Conservation (phyloP, 1,284 basidiomycete genomes). For the Amylostereum areolatum region DNA sequence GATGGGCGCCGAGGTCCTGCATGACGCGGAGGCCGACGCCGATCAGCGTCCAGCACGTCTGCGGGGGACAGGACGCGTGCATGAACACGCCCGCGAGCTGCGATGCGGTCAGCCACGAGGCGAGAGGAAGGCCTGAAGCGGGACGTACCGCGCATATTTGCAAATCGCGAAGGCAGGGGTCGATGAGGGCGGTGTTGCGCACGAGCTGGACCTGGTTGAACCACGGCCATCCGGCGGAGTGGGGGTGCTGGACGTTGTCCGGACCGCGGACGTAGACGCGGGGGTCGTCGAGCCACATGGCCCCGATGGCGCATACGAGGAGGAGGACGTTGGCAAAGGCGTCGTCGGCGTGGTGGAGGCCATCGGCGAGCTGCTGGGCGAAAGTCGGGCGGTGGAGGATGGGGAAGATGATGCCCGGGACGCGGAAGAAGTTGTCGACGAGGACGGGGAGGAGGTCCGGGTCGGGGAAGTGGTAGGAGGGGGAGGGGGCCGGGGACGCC, state of each 20-base stretch:
- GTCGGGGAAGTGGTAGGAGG: too few relatives aligned
- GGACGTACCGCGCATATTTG: background rate
- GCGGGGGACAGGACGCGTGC: slow-evolving; percentile 35
- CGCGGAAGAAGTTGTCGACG: too few relatives aligned
- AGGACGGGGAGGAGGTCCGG: too few relatives aligned
- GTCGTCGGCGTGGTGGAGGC: slow-evolving; percentile 30
- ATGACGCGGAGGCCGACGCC: slow-evolving; percentile 54
- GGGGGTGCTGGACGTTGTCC: background rate
- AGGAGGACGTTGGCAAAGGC: slow-evolving; percentile 39
- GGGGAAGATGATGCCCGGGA: too few relatives aligned
- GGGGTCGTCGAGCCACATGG: slow-evolving; percentile 22
- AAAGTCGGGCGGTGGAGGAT: background rate
- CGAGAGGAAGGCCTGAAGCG: background rate
- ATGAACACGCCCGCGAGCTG: slow-evolving; percentile 7
- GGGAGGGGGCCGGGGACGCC: too few relatives aligned
- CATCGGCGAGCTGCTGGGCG: slow-evolving; percentile 19
- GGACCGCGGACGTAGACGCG: background rate
- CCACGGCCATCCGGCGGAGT: background rate
- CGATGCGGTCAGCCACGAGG: background rate
- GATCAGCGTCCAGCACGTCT: slow-evolving; percentile 53
- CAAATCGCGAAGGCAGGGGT: background rate
- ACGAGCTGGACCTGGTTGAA: background rate
- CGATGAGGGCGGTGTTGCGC: background rate
- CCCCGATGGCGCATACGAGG: slow-evolving; percentile 40
- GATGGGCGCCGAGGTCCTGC: slow-evolving; percentile 50